Evolutionary conservation across 169 alveolate genomes (phyloP).

Genomic region (Plasmodium gonderi): DNA sequence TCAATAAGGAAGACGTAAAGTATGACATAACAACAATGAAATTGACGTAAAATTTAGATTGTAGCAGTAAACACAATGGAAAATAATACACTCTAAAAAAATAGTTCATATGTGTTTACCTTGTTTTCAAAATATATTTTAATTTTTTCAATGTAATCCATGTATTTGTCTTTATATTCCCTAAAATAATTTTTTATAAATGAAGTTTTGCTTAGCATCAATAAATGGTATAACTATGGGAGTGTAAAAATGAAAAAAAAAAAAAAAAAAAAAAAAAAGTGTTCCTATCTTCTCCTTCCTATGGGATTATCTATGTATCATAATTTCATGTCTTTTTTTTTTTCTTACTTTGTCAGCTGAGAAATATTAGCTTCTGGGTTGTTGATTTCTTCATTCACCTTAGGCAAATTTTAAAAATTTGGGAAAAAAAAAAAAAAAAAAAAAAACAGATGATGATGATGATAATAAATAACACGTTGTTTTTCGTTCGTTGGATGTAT

Average conservation of each 20-base stretch:
- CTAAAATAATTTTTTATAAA: not conserved
- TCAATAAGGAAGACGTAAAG: no score
- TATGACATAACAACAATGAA: no score
- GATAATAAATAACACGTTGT: no score
- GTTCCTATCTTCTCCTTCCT: not conserved
- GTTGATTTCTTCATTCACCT: slow-evolving; percentile 51
- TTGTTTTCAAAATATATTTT: slow-evolving; percentile 33
- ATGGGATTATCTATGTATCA: no score
- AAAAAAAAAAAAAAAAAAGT: not conserved
- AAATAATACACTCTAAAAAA: not conserved
- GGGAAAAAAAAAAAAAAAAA: no score
- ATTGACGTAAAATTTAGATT: no score
- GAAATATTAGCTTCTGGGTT: slow-evolving; percentile 36
- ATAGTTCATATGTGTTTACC: slow-evolving; percentile 5
- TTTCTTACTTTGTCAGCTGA: slow-evolving; percentile 27
- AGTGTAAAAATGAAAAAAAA: not conserved
- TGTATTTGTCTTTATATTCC: slow-evolving; percentile 48
- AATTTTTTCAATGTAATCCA: slow-evolving; percentile 24
- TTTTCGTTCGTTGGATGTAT: no score
- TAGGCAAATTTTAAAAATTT: no score
- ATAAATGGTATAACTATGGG: no score
- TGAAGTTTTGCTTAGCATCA: not conserved
- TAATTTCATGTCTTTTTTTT: not conserved
- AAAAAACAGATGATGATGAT: no score
- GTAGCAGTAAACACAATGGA: no score